A percentile compares a stretch with the other conserved stretches of the same genome.
These are phyloP conservation scores for Colletotrichum sp. DNA, from an alignment of 2,329 filamentous ascomycete genomes.

Conservation along the genomic window DNA sequence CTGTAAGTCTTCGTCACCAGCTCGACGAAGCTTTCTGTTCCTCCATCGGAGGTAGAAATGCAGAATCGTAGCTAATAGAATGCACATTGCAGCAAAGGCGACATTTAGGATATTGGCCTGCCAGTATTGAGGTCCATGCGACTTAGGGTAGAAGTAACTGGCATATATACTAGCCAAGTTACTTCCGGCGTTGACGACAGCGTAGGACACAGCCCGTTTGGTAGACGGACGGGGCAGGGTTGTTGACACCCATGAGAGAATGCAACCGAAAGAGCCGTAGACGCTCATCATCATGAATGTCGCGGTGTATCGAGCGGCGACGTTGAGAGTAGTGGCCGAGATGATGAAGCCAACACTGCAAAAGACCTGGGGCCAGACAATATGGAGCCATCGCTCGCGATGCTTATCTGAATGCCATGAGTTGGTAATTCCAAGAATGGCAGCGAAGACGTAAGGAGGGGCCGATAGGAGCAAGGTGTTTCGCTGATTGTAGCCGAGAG, in stretches of 20 bases:
- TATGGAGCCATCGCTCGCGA: constrained; percentile 53
- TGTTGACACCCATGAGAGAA: constrained; percentile 76
- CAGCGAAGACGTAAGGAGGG: constrained; percentile 16
- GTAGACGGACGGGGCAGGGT: constrained; percentile 75
- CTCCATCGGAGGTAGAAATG: neutral
- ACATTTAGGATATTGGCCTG: neutral
- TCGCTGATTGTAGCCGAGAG: neutral
- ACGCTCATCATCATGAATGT: constrained; percentile 2
- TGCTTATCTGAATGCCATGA: constrained; percentile 46
- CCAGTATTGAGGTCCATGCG: constrained; percentile 70
- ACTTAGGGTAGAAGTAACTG: constrained; percentile 55
- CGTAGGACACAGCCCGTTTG: constrained; percentile 68
- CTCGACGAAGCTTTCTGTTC: neutral
- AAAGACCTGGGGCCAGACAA: constrained; percentile 43
- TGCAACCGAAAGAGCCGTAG: neutral
- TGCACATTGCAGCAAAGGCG: neutral
- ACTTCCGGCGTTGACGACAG: constrained; percentile 58
- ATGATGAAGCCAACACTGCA: constrained; percentile 32
- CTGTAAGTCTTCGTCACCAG: neutral
- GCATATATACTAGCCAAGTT: constrained; percentile 62
- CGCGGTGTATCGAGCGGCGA: constrained; percentile 8
- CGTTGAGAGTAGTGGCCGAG: neutral
- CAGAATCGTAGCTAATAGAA: neutral
- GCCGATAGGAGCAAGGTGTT: constrained; percentile 20
- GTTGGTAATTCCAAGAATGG: constrained; percentile 24